Percentiles rank a stretch among this genome's conserved stretches.
These are phyloP conservation scores for Candolleomyces aberdarensis DNA, from an alignment of 768 basidiomycete species.

Conservation along the genomic window DNA sequence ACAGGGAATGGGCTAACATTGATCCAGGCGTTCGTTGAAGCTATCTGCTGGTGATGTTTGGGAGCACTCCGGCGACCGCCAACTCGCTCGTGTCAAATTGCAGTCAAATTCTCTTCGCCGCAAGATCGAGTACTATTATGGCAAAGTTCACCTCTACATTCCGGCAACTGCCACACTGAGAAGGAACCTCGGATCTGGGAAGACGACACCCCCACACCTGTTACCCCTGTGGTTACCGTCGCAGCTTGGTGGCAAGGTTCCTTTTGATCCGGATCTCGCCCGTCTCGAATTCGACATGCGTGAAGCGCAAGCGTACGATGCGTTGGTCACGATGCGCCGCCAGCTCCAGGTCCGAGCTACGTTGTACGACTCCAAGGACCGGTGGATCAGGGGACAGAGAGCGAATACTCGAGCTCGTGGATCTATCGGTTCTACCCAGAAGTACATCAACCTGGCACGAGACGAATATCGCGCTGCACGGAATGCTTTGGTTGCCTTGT, in stretches of 20 bases:
- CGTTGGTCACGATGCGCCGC: not conserved
- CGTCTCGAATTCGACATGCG: not conserved
- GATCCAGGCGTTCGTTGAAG: not conserved
- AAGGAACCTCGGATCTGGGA: too few species aligned
- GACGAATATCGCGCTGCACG: not conserved
- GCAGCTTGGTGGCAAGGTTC: not conserved
- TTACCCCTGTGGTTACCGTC: not conserved
- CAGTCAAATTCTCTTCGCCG: not conserved
- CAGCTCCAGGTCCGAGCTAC: not conserved
- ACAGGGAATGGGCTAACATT: not conserved
- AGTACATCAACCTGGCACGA: not conserved
- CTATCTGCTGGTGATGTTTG: not conserved
- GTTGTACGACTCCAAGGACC: not conserved
- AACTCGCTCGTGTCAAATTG: not conserved
- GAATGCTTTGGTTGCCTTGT: not conserved
- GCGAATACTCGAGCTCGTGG: not conserved
- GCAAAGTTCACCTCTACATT: not conserved
- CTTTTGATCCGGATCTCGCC: not conserved
- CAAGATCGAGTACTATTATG: not conserved
- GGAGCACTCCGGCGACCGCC: not conserved
- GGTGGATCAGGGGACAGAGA: not conserved
- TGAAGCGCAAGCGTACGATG: not conserved
- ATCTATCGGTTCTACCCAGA: not conserved
- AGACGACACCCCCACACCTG: too few species aligned
- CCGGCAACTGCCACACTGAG: too few species aligned